phyloP scores from a whole-genome alignment of 352 stramenopile genomes.

The Globisporangium recalcitrans region DNA sequence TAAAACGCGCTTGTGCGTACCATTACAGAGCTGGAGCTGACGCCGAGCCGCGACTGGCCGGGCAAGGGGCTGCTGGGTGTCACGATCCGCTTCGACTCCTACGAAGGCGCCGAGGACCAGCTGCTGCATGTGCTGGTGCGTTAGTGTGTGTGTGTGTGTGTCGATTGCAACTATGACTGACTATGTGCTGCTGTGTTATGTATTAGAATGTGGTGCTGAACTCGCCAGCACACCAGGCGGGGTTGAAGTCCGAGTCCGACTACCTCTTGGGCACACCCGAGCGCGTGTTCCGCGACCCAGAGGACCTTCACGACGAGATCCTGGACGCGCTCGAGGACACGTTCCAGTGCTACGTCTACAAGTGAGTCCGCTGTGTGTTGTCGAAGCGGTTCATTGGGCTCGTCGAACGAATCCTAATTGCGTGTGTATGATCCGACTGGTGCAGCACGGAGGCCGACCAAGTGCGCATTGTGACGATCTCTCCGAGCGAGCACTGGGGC shows the following conservation, averaged over 20 bases:
- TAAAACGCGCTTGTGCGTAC: not conserved
- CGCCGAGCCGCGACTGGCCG: conserved; percentile 89
- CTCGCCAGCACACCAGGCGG: conserved; percentile 88
- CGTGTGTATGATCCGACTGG: not conserved
- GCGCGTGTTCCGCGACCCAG: conserved; percentile 74
- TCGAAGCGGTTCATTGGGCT: not conserved
- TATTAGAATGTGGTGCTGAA: conserved; percentile 77
- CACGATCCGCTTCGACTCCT: conserved; percentile 97
- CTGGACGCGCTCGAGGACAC: conserved; percentile 86
- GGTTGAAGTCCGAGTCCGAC: conserved; percentile 85
- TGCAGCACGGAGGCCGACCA: conserved; percentile 85
- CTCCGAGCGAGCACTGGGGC: conserved; percentile 81
- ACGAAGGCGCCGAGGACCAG: conserved; percentile 93
- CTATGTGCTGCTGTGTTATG: not conserved
- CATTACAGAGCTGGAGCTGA: conserved; percentile 68
- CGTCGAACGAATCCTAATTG: not conserved
- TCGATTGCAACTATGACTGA: not conserved
- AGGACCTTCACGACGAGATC: conserved; percentile 90
- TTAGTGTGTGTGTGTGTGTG: conserved; percentile 3
- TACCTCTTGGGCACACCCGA: conserved; percentile 94
- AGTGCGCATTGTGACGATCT: conserved; percentile 89
- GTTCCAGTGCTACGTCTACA: conserved; percentile 98
- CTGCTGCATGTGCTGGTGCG: conserved; percentile 91
- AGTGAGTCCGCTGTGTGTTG: conserved; percentile 32
- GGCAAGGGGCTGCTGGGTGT: conserved; percentile 95